A percentile compares a stretch with the other conserved stretches of the same genome.
Evolutionary conservation across 345 rosid genomes (phyloP).

Genomic region (Rhodomyrtus tomentosa): DNA sequence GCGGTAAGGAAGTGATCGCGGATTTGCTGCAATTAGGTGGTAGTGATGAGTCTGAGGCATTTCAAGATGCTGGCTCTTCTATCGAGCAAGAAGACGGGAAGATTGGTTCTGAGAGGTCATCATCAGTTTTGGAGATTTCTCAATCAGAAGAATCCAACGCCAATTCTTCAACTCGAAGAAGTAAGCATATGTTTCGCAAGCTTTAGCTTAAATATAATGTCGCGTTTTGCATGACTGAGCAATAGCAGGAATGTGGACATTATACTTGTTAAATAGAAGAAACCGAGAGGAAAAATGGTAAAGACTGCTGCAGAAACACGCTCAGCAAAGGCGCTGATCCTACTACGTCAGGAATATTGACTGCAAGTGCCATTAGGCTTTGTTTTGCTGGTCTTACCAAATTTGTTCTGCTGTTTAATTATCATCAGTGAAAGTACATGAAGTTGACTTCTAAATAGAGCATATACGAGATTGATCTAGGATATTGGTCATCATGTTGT

Average conservation of each 20-base stretch:
- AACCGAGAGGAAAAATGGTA: not conserved
- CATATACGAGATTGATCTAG: not conserved
- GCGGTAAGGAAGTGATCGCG: conserved; percentile 10
- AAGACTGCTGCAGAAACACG: not conserved
- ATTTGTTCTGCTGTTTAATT: not conserved
- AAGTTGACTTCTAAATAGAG: not conserved
- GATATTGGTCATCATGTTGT: not conserved
- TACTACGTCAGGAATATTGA: not conserved
- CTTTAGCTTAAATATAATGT: not conserved
- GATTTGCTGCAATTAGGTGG: not conserved
- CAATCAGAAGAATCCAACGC: conserved; percentile 1
- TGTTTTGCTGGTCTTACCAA: not conserved
- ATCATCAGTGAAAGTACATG: not conserved
- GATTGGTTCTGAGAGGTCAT: conserved; percentile 11
- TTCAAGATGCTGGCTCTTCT: not conserved
- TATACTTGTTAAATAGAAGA: not conserved
- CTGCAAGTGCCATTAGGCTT: not conserved
- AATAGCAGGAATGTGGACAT: not conserved
- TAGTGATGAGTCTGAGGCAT: not conserved
- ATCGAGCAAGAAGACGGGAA: conserved; percentile 12
- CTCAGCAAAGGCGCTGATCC: not conserved
- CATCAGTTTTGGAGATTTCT: conserved; percentile 18
- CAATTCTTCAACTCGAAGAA: conserved; percentile 18
- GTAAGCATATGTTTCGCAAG: conserved; percentile 15
- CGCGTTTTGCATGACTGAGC: not conserved